Conservation (phyloP, 441 rosid species). For the Aquilaria agallochum region DNA sequence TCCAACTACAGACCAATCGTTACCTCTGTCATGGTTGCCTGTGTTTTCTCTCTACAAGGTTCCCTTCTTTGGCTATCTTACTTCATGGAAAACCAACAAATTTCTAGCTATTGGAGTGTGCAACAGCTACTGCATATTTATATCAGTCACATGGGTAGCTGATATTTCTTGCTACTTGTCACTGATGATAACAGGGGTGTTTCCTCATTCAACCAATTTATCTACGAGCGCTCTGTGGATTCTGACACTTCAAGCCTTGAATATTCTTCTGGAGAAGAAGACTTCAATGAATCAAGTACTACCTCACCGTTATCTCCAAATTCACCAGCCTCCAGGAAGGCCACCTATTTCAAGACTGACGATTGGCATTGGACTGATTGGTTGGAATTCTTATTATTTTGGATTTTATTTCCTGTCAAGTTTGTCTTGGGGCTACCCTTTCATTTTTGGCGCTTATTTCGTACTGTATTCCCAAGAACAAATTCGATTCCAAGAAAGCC, state of each 20-base stretch:
- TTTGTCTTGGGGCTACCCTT: conserved; percentile 48
- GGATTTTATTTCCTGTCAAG: conserved; percentile 53
- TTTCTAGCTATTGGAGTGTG: too few species aligned
- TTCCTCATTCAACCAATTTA: conserved; percentile 81
- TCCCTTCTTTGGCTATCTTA: too few species aligned
- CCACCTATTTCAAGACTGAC: conserved; percentile 27
- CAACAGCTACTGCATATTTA: too few species aligned
- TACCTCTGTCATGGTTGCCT: too few species aligned
- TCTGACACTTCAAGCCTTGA: conserved; percentile 65
- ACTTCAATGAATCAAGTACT: conserved; percentile 43
- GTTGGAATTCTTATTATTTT: conserved; percentile 42
- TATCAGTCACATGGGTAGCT: too few species aligned
- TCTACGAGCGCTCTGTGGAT: conserved; percentile 80
- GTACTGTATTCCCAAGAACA: conserved; percentile 21
- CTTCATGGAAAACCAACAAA: too few species aligned
- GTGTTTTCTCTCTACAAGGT: too few species aligned
- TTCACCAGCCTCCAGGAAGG: conserved; percentile 55
- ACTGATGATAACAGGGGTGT: conserved; percentile 52
- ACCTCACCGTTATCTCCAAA: conserved; percentile 69
- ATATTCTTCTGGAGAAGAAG: conserved; percentile 81
- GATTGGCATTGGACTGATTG: conserved; percentile 40
- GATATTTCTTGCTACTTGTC: background rate
- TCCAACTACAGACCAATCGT: too few species aligned
- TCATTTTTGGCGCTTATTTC: conserved; percentile 36
- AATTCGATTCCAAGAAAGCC: conserved; percentile 22